Conservation (phyloP, 164 flowering plant genomes). For the Berberis thunbergii region DNA sequence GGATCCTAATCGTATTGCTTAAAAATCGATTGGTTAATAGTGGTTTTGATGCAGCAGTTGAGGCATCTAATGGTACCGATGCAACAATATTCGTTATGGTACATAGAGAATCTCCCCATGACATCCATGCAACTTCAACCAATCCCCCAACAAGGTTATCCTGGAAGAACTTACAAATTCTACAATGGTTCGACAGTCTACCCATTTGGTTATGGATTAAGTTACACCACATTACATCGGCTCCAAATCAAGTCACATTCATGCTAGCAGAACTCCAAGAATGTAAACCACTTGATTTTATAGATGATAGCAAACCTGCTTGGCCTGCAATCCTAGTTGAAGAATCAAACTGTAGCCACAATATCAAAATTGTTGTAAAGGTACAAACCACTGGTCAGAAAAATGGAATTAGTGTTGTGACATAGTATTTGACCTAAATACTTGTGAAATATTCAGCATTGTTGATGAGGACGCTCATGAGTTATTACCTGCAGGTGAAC, state of each 20-base stretch:
- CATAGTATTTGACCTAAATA: constrained; percentile 1
- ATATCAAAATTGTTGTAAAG: neutral
- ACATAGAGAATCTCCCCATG: constrained; percentile 44
- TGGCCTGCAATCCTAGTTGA: neutral
- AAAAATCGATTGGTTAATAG: too few species aligned
- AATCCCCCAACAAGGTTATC: constrained; percentile 25
- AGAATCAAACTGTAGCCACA: neutral
- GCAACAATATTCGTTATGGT: constrained; percentile 50
- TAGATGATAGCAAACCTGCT: neutral
- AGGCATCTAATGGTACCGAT: constrained; percentile 39
- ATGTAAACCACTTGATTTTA: neutral
- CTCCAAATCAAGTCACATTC: constrained; percentile 16
- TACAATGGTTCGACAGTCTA: constrained; percentile 38
- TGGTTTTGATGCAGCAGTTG: constrained; percentile 28
- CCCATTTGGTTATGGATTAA: constrained; percentile 58
- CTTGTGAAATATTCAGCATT: constrained; percentile 4
- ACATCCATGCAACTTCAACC: constrained; percentile 68
- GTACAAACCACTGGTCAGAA: neutral
- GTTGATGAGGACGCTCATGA: neutral
- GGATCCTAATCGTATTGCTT: too few species aligned
- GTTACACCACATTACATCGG: constrained; percentile 38
- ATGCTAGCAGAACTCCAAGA: neutral
- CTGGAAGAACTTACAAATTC: constrained; percentile 70
- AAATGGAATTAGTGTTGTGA: constrained; percentile 2
- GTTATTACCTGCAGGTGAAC: constrained; percentile 2